Evolutionary conservation across 306 rosid species (phyloP), one percentile per base, ranked within the genome.

Genomic region (Sechiopsis laciniata): DNA sequence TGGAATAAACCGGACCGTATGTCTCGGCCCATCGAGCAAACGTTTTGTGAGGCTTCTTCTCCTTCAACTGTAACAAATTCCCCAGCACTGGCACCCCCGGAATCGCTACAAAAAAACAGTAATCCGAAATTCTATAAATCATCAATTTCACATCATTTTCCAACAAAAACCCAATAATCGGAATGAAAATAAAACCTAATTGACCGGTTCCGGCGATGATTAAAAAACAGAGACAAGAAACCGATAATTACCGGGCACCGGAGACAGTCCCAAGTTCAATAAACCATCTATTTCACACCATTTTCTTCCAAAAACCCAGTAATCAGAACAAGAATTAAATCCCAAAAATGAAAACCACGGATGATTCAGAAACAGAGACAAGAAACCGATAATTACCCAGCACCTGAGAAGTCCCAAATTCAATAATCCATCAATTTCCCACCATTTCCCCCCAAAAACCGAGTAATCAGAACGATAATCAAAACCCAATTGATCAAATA

Each of bases 41-140:
- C 7, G 99, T 91, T 83, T 84, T 87, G 84, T 94, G 78, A 13
- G 99, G 99, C 69, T 94, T 94, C 86, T 91, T 91, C 87, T 94
- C 99, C 87, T 86, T 94, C 80, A 94, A 75, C 56, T 94, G 99
- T 73, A 94, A 83, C 80, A 94, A 70, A 83, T 94, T 94, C 70
- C 99, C 99, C 1, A 94, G 24, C 81, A 94, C 52, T 6, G 97
- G 97, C 7, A 89, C 10, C 70, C 98, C 96, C 3, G 92, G 92
- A 74, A 94, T 90, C 79, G 13, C 99, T 94, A 83, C 84, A 37
- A 37, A 37, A 37, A 37, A 32, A 3, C 37, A 32, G 5, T 8
- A 5, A 5, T 37, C 45, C 78, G 10, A 45, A 66, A 45, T 40
- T 20, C 32, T 42, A 17, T 11, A 40, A 14, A 66, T 0, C 37